Conservation (phyloP, 352 stramenopile species). For the Phytophthora aleatoria region DNA sequence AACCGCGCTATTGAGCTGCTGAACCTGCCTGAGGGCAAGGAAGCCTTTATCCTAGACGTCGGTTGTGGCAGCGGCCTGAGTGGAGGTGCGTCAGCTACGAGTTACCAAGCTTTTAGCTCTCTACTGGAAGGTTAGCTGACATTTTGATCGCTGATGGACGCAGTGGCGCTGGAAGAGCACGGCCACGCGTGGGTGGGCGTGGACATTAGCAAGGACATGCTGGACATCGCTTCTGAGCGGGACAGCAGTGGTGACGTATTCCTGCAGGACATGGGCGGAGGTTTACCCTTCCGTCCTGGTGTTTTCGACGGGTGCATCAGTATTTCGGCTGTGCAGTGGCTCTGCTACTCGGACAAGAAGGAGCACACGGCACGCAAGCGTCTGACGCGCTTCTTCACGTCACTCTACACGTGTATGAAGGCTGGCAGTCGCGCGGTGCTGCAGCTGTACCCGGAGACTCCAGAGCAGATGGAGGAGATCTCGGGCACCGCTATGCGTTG, state of each 20-base stretch:
- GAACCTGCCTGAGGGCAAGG: slow-evolving; percentile 88
- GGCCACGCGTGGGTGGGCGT: slow-evolving; percentile 98
- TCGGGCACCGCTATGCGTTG: slow-evolving; percentile 88
- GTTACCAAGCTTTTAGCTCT: slow-evolving; percentile 6
- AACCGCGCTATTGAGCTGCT: slow-evolving; percentile 97
- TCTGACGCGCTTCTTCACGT: slow-evolving; percentile 97
- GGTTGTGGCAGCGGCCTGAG: slow-evolving; percentile 97
- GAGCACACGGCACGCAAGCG: slow-evolving; percentile 93
- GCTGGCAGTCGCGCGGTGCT: slow-evolving; percentile 94
- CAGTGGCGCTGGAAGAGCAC: slow-evolving; percentile 87
- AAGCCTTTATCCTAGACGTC: slow-evolving; percentile 95
- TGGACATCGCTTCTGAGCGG: slow-evolving; percentile 97
- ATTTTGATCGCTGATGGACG: slow-evolving; percentile 18
- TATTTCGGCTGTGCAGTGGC: slow-evolving; percentile 99
- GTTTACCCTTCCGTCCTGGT: slow-evolving; percentile 96
- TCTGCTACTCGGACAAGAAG: slow-evolving; percentile 99
- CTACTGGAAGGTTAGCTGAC: slow-evolving; percentile 7
- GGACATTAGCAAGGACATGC: slow-evolving; percentile 99
- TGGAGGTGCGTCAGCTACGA: slow-evolving; percentile 64
- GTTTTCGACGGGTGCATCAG: slow-evolving; percentile 99
- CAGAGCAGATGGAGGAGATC: slow-evolving; percentile 96
- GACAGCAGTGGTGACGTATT: slow-evolving; percentile 90
- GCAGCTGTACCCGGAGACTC: slow-evolving; percentile 99
- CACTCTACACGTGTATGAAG: slow-evolving; percentile 89
- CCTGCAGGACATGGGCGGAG: slow-evolving; percentile 97